phyloP scores from a whole-genome alignment of 2,329 filamentous ascomycete genomes.

The Neofusicoccum kwambonambiense region DNA sequence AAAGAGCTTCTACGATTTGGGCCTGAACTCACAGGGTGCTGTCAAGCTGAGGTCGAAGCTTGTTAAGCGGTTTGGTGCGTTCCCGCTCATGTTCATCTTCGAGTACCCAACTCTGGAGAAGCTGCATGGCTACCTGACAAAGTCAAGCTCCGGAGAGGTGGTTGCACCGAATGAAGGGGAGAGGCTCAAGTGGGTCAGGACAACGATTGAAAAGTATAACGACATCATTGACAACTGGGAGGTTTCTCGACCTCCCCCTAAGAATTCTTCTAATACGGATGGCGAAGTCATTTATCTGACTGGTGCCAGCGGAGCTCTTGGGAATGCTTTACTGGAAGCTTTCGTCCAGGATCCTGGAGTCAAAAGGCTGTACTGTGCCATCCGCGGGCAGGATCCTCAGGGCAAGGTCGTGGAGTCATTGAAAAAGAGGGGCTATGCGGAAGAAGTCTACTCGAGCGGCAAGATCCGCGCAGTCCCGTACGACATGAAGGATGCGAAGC shows the following conservation, averaged over 20 bases:
- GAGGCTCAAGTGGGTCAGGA: not conserved
- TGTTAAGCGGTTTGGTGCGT: conserved; percentile 25
- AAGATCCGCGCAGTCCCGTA: not conserved
- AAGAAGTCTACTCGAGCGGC: conserved; percentile 22
- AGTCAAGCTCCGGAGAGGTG: not conserved
- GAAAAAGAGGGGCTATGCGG: conserved; percentile 10
- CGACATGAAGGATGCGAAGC: conserved; percentile 15
- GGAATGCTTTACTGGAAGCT: conserved; percentile 17
- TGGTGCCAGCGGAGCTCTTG: conserved; percentile 17
- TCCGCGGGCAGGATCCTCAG: conserved; percentile 20
- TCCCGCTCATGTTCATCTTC: conserved; percentile 29
- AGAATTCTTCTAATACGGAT: not conserved
- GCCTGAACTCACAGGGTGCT: conserved; percentile 21
- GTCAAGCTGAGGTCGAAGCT: conserved; percentile 26
- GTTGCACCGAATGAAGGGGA: not conserved
- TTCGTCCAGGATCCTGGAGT: conserved; percentile 7
- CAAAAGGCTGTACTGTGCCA: conserved; percentile 14
- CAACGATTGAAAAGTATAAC: not conserved
- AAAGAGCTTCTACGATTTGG: conserved; percentile 18
- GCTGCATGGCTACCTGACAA: conserved; percentile 17
- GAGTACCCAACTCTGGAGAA: conserved; percentile 29
- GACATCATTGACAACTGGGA: not conserved
- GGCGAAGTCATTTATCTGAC: conserved; percentile 18
- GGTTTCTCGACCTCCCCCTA: not conserved
- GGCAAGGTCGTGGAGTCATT: conserved; percentile 26